phyloP scores from a whole-genome alignment of 345 rosid species.

The Rhizophora mangle region DNA sequence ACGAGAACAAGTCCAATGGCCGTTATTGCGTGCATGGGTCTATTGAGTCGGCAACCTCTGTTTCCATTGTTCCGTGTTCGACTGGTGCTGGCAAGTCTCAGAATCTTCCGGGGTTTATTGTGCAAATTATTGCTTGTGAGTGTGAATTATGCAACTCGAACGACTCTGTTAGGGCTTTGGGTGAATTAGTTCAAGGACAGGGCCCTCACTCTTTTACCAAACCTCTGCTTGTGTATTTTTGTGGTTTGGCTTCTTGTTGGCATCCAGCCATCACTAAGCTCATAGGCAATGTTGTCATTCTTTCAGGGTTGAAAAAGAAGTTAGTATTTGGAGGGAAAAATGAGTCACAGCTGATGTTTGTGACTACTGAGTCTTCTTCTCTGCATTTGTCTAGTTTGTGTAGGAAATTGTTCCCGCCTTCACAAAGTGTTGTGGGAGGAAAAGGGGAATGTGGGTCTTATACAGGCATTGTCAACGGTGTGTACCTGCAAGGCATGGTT shows the following conservation, averaged over 20 bases:
- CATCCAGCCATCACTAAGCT: conserved; percentile 70
- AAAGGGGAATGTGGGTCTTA: conserved; percentile 55
- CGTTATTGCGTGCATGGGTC: conserved; percentile 47
- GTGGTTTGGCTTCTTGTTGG: conserved; percentile 60
- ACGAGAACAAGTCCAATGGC: conserved; percentile 33
- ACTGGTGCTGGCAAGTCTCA: conserved; percentile 21
- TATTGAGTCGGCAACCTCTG: conserved; percentile 63
- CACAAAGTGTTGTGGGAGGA: conserved; percentile 29
- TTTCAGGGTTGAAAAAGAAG: conserved; percentile 67
- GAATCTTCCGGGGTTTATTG: conserved; percentile 62
- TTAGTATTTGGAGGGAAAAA: conserved; percentile 46
- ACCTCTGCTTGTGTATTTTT: conserved; percentile 53
- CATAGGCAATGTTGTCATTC: conserved; percentile 41
- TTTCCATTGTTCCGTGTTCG: conserved; percentile 63
- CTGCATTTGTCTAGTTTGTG: conserved; percentile 40
- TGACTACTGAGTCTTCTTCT: conserved; percentile 47
- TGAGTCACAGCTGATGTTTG: conserved; percentile 56
- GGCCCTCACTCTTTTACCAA: conserved; percentile 40
- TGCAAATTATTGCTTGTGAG: conserved; percentile 49
- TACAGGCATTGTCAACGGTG: conserved; percentile 60
- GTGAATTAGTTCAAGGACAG: not conserved
- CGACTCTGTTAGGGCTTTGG: conserved; percentile 10
- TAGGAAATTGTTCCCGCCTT: conserved; percentile 26
- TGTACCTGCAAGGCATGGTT: conserved; percentile 74
- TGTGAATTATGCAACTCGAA: conserved; percentile 43